A percentile compares a stretch with the other conserved stretches of the same genome.
These are phyloP conservation scores for Blastobotrys terrestris DNA, from an alignment of 805 yeast species.

Conservation along the genomic window DNA sequence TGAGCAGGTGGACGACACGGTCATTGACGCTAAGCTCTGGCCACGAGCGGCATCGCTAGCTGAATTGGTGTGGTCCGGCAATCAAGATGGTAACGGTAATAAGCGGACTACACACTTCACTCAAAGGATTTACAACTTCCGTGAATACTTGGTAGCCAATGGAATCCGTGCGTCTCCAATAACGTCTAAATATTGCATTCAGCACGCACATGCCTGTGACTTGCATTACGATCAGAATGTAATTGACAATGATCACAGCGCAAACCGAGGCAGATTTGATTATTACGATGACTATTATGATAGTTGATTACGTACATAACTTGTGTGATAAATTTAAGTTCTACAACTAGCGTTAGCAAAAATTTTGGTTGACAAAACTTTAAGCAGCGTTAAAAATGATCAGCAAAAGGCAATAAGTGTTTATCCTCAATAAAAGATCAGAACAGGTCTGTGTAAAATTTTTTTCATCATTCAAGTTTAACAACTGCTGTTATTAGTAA, in stretches of 20 bases:
- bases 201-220: conserved; percentile 38
- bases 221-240: conserved; percentile 12
- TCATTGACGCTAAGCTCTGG: conserved; percentile 34
- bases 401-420: background rate
- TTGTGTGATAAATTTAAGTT: background rate
- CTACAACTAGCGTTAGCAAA: no score
- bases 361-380: no score
- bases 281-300: background rate
- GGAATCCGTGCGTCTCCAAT: conserved; percentile 34
- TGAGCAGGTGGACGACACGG: conserved; percentile 34
- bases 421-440: background rate
- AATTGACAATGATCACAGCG: background rate
- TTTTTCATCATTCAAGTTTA: background rate
- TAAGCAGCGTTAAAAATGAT: background rate
- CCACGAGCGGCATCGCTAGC: conserved; percentile 39
- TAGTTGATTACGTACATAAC: background rate
- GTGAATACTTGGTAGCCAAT: conserved; percentile 36
- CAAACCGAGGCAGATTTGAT: background rate
- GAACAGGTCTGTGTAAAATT: background rate
- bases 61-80: conserved; percentile 39
- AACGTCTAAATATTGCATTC: conserved; percentile 34
- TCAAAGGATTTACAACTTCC: conserved; percentile 34
- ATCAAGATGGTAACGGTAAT: conserved; percentile 28
- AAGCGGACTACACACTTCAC: conserved; percentile 30
- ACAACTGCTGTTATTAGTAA: background rate